Conservation (phyloP, 2,329 filamentous ascomycete genomes). For the Aspergillus sclerotialis region DNA sequence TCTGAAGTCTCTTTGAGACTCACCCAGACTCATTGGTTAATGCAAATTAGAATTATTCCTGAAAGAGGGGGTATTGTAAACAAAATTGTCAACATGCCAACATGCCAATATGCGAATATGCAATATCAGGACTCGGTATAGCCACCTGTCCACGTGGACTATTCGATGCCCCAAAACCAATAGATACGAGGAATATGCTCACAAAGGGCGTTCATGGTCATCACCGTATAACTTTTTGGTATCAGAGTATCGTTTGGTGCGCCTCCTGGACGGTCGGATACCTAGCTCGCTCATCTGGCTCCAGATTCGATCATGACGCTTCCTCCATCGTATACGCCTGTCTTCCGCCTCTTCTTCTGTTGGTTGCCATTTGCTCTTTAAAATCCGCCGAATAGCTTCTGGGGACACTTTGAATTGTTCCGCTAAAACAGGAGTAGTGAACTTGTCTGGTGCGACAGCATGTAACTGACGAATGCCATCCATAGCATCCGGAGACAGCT, state of each 20-base stretch:
- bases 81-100: too few relatives aligned
- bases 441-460: constrained; percentile 66
- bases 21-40: too few relatives aligned
- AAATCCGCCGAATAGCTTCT: constrained; percentile 79
- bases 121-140: too few relatives aligned
- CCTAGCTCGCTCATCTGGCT: constrained; percentile 43
- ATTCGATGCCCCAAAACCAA: background rate
- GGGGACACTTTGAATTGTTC: constrained; percentile 76
- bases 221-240: constrained; percentile 19
- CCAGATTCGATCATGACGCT: constrained; percentile 40
- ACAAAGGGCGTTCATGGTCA: background rate
- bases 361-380: constrained; percentile 51
- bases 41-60: too few relatives aligned
- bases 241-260: constrained; percentile 17
- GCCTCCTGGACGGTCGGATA: constrained; percentile 49
- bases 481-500: constrained; percentile 83
- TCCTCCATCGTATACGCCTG: constrained; percentile 39
- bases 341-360: constrained; percentile 31
- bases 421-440: constrained; percentile 67
- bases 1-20: too few relatives aligned
- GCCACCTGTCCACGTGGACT: too few relatives aligned
- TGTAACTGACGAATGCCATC: constrained; percentile 84
- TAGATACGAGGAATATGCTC: too few relatives aligned
- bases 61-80: too few relatives aligned
- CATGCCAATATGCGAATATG: too few relatives aligned